phyloP scores from a whole-genome alignment of 2,329 filamentous ascomycete species.

The Proliferodiscus dingleyae region DNA sequence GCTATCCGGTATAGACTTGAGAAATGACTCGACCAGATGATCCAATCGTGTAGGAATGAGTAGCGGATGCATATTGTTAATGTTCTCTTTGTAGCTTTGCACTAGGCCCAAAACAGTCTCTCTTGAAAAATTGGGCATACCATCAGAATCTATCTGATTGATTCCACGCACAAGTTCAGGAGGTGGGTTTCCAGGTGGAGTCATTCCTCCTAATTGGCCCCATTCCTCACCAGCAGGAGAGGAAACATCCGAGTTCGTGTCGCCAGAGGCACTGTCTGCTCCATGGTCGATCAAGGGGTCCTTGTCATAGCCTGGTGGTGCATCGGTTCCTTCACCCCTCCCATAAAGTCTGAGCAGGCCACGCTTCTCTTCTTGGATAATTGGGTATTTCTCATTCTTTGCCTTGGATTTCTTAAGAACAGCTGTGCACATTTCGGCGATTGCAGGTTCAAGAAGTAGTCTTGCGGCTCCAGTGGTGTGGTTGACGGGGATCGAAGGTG shows the following conservation, averaged over 20 bases:
- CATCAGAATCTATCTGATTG: constrained; percentile 31
- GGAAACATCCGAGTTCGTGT: constrained; percentile 45
- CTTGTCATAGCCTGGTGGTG: constrained; percentile 40
- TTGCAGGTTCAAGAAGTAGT: constrained; percentile 67
- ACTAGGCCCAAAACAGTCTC: constrained; percentile 49
- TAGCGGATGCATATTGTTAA: constrained; percentile 62
- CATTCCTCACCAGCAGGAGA: constrained; percentile 50
- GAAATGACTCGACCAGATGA: constrained; percentile 31
- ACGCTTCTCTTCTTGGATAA: constrained; percentile 67
- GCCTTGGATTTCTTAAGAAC: constrained; percentile 46
- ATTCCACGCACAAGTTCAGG: constrained; percentile 23
- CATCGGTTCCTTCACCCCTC: constrained; percentile 67
- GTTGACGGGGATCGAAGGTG: constrained; percentile 71
- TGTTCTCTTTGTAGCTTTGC: constrained; percentile 53
- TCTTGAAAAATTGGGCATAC: constrained; percentile 51
- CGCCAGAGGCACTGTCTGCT: constrained; percentile 42
- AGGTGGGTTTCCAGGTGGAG: constrained; percentile 20
- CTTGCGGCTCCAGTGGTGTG: constrained; percentile 89
- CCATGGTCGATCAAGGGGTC: constrained; percentile 34
- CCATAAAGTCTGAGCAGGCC: constrained; percentile 73
- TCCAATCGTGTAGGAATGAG: constrained; percentile 50
- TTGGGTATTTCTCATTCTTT: constrained; percentile 65
- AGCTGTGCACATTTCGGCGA: constrained; percentile 50
- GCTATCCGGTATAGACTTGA: constrained; percentile 27
- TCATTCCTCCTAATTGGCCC: constrained; percentile 49